These are phyloP conservation scores for Xenosphaeropsis pyriputrescens DNA, from an alignment of 2,329 filamentous ascomycete species.

Conservation along the genomic window DNA sequence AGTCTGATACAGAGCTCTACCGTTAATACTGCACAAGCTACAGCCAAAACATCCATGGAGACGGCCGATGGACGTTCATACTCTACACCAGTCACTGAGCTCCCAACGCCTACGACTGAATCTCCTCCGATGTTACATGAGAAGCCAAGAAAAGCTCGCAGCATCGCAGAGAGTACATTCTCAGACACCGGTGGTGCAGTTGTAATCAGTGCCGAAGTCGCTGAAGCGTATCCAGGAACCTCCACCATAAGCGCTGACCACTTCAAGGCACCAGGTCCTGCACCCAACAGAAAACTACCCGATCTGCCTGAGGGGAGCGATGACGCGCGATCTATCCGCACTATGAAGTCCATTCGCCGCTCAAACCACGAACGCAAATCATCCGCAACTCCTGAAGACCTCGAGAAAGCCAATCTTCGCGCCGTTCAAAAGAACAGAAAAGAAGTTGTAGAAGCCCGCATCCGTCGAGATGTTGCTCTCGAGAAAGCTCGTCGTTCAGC, in stretches of 20 bases:
- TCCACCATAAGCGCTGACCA: too few relatives aligned
- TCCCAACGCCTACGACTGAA: background rate
- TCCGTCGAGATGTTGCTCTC: conserved; percentile 11
- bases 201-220: too few relatives aligned
- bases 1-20: conserved; percentile 1
- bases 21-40: too few relatives aligned
- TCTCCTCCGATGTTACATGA: background rate
- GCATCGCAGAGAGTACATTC: conserved; percentile 3
- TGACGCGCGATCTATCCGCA: background rate
- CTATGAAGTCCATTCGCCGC: background rate
- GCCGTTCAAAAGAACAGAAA: conserved; percentile 4
- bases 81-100: too few relatives aligned
- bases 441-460: conserved; percentile 11
- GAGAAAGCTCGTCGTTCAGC: background rate
- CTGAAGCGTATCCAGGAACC: too few relatives aligned
- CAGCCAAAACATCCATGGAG: too few relatives aligned
- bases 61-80: too few relatives aligned
- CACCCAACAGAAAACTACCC: conserved; percentile 1
- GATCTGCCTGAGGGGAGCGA: conserved; percentile 1
- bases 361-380: background rate
- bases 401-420: background rate
- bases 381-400: background rate
- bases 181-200: too few relatives aligned
- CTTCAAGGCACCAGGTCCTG: background rate
- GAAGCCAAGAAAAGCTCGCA: background rate